Conservation (phyloP, 2,329 filamentous ascomycete genomes). For the Cladosporium austrohemisphaericum region DNA sequence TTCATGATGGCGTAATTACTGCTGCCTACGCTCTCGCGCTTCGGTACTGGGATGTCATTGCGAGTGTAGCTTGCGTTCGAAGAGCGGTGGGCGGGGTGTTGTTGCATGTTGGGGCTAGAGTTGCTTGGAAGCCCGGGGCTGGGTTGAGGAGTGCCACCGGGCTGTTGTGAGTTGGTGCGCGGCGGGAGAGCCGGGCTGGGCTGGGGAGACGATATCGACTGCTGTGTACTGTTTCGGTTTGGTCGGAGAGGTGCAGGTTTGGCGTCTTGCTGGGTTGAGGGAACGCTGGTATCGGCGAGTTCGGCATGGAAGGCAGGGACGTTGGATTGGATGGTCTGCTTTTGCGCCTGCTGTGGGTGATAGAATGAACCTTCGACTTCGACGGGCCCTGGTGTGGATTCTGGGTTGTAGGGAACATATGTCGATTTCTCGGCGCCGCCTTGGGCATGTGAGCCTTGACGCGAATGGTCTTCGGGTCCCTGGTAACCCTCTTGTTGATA, state of each 20-base stretch:
- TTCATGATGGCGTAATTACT: slow-evolving; percentile 11
- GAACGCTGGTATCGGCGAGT: slow-evolving; percentile 18
- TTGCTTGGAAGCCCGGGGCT: slow-evolving; percentile 8
- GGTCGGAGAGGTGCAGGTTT: slow-evolving; percentile 11
- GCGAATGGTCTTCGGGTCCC: slow-evolving; percentile 21
- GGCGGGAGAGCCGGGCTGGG: slow-evolving; percentile 9
- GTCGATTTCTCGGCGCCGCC: slow-evolving; percentile 23
- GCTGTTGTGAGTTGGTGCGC: slow-evolving; percentile 1
- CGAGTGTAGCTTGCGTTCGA: slow-evolving; percentile 14
- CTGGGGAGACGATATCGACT: background rate
- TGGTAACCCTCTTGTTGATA: slow-evolving; percentile 28
- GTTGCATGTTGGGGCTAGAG: slow-evolving; percentile 15
- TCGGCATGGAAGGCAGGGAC: slow-evolving; percentile 26
- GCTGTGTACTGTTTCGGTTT: slow-evolving; percentile 8
- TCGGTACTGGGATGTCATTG: slow-evolving; percentile 7
- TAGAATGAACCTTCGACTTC: slow-evolving; percentile 43
- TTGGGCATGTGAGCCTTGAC: slow-evolving; percentile 9
- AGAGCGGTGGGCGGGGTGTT: slow-evolving; percentile 12
- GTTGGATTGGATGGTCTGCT: slow-evolving; percentile 16
- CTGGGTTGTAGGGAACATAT: slow-evolving; percentile 23
- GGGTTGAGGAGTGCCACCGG: slow-evolving; percentile 11
- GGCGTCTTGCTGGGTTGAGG: slow-evolving; percentile 13
- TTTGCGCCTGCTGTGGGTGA: slow-evolving; percentile 31
- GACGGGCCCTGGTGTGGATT: slow-evolving; percentile 30
- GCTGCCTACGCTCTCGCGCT: slow-evolving; percentile 15